Evolutionary conservation across 2,329 filamentous ascomycete genomes (phyloP), one percentile per base, ranked within the genome.

Genomic region (Fusarium pseudoanthophilum): DNA sequence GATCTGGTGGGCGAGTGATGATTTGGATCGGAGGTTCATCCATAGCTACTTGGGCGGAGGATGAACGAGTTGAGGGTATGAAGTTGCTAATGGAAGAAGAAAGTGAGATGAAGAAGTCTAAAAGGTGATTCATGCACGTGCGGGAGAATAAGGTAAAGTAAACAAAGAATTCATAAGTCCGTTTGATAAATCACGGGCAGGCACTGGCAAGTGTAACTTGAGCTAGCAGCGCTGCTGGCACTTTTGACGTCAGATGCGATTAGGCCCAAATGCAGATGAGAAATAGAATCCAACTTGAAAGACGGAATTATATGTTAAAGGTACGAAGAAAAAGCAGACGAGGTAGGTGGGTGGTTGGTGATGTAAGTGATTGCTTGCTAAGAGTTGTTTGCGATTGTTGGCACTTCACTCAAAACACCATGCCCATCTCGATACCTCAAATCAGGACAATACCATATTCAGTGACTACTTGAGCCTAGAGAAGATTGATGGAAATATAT

Each of bases 181-280:
- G 24, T 51, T 37, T n/a, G 56, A 20, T 59, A 24, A 51, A 59
- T 30, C 42, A 51, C 24, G 15, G 56, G 30, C 24, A 9, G 30
- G 14, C 56, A 59, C 42, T 58, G 55, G 32, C 42, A 58, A 24
- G 32, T 37, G 42, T 51, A 59, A 59, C 40, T 59, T 30, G 42
- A 28, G 24, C 32, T 45, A 24, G 9, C 18, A 45, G 21, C 18
- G 16, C 4, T 16, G 11, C 30, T n/a, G 32, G 30, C 30, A 32
- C 42, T 30, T 18, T 40, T 3, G 20, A 40, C 24, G n/a, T 28
- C 20, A n/a, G 20, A 40, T 14, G 15, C 16, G 24, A 30, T 3
- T 7, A n/a, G 20, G 20, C 34, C 13, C 3, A 8, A 18, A n/a
- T 28, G 5, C 11, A 6, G 2, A 14, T 10, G 7, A 18, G 20